Conservation (phyloP, 2,329 filamentous ascomycete species). For the Colletotrichum sp. region DNA sequence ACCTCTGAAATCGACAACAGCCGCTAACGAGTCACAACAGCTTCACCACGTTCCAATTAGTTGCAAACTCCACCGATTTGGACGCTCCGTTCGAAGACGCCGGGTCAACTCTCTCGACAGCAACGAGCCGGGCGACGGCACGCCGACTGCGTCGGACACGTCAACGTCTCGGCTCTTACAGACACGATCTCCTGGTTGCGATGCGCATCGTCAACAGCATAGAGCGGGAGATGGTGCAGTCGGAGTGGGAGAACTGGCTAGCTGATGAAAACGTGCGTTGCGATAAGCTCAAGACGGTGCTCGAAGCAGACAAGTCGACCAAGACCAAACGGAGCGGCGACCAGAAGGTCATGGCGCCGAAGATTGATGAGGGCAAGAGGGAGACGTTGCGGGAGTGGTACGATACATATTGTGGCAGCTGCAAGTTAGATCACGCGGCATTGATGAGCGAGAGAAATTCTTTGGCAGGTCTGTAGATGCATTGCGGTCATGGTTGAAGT, state of each 20-base stretch:
- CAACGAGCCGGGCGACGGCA: constrained; percentile 58
- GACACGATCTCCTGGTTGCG: constrained; percentile 90
- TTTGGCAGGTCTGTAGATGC: constrained; percentile 4
- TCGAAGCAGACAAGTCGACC: constrained; percentile 35
- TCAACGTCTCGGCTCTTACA: constrained; percentile 80
- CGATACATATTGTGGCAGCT: constrained; percentile 62
- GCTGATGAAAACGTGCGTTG: constrained; percentile 80
- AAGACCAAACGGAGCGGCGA: background rate
- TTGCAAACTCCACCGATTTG: constrained; percentile 63
- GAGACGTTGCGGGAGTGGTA: constrained; percentile 53
- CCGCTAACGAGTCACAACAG: constrained; percentile 39
- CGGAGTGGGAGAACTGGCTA: constrained; percentile 95
- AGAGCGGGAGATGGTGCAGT: constrained; percentile 82
- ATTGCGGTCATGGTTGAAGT: background rate
- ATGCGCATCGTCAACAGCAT: constrained; percentile 89
- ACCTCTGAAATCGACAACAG: too few relatives aligned
- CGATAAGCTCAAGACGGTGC: constrained; percentile 59
- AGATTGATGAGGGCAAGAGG: constrained; percentile 30
- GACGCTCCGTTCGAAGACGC: constrained; percentile 62
- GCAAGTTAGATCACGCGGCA: constrained; percentile 47
- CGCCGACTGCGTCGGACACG: constrained; percentile 78
- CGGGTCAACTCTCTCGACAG: constrained; percentile 50
- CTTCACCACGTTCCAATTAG: constrained; percentile 66
- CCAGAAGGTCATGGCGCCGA: constrained; percentile 24
- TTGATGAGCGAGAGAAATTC: constrained; percentile 23